These are phyloP conservation scores for Noccaea caerulescens DNA, from an alignment of 345 rosid genomes.

Conservation along the genomic window DNA sequence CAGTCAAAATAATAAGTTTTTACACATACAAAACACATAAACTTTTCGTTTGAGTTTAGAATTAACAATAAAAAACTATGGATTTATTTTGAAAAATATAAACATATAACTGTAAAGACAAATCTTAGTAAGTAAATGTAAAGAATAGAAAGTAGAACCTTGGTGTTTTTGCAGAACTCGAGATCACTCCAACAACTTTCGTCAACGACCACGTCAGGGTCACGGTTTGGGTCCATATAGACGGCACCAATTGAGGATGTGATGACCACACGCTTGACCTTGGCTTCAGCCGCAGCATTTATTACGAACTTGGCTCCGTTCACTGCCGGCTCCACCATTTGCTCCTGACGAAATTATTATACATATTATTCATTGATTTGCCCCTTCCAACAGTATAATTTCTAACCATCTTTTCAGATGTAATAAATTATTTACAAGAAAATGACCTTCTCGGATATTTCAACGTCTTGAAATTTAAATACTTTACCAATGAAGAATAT, in stretches of 20 bases:
- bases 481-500: neutral
- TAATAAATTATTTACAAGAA: neutral
- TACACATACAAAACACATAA: too few relatives aligned
- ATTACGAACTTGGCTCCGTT: slow-evolving; percentile 83
- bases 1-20: too few relatives aligned
- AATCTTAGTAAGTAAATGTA: neutral
- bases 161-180: slow-evolving; percentile 91
- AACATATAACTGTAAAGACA: too few relatives aligned
- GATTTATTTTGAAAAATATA: too few relatives aligned
- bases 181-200: slow-evolving; percentile 98
- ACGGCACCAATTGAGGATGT: slow-evolving; percentile 96
- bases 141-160: slow-evolving; percentile 46
- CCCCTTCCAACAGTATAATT: too few relatives aligned
- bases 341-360: slow-evolving; percentile 60
- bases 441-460: neutral
- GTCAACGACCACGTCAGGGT: slow-evolving; percentile 78
- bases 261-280: slow-evolving; percentile 84
- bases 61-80: too few relatives aligned
- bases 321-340: slow-evolving; percentile 99
- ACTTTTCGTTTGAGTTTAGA: too few relatives aligned
- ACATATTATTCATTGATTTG: neutral
- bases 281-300: slow-evolving; percentile 75
- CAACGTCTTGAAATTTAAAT: slow-evolving; percentile 10
- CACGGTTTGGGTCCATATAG: slow-evolving; percentile 87
- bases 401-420: slow-evolving; percentile 25